Evolutionary conservation across 805 yeast genomes (phyloP).

Genomic region (Tetrapisispora fleetii): DNA sequence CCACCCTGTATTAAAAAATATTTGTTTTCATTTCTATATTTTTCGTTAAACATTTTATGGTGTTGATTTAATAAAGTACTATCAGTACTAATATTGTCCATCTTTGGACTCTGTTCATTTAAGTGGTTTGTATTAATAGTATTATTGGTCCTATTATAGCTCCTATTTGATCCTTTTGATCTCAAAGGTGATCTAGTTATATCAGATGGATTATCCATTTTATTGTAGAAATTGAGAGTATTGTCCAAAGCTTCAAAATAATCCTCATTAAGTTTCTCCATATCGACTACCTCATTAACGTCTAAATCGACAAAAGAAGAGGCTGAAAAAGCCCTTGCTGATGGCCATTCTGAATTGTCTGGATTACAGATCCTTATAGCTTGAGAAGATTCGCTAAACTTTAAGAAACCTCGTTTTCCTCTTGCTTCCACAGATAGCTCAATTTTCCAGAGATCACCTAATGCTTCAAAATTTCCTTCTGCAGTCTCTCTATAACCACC

Average conservation of each 20-base stretch:
- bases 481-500: slow-evolving; percentile 38
- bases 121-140: not conserved
- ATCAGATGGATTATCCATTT: not conserved
- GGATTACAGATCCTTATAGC: slow-evolving; percentile 24
- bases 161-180: not conserved
- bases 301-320: slow-evolving; percentile 12
- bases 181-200: not conserved
- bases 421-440: slow-evolving; percentile 31
- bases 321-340: slow-evolving; percentile 31
- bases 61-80: not conserved
- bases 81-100: not conserved
- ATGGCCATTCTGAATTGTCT: slow-evolving; percentile 20
- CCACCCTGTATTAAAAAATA: slow-evolving; percentile 33
- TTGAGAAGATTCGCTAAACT: slow-evolving; percentile 30
- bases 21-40: not conserved
- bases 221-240: not conserved
- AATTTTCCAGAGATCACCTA: slow-evolving; percentile 35
- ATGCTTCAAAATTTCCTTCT: slow-evolving; percentile 23
- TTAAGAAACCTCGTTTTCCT: slow-evolving; percentile 29
- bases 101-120: not conserved
- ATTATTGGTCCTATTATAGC: not conserved
- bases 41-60: not conserved
- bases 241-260: not conserved
- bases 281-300: not conserved
- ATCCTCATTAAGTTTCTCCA: not conserved